Percentiles rank a stretch among this genome's conserved stretches.
Conservation (phyloP, 2,329 filamentous ascomycete genomes). For the Aspergillus niger region DNA sequence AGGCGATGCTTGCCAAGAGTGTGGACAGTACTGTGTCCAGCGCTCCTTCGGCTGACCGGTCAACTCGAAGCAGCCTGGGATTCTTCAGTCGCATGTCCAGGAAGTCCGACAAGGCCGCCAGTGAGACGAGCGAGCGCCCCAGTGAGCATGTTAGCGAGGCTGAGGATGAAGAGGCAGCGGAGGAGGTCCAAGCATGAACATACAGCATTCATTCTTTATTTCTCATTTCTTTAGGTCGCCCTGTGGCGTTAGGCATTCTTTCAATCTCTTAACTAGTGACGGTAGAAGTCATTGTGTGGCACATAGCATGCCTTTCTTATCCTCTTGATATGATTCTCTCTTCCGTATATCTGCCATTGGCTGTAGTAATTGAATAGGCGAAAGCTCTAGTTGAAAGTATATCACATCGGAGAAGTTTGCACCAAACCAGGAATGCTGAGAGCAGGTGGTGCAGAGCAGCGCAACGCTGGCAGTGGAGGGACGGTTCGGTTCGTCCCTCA, state of each 20-base stretch:
- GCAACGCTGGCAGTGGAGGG: neutral
- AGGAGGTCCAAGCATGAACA: conserved; percentile 29
- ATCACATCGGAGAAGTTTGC: neutral
- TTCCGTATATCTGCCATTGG: neutral
- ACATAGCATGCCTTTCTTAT: neutral
- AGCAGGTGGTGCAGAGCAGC: neutral
- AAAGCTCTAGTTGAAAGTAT: neutral
- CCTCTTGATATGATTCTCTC: neutral
- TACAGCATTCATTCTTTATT: neutral
- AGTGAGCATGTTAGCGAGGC: conserved; percentile 48
- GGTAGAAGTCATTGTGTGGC: conserved; percentile 2
- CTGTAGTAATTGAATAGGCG: neutral
- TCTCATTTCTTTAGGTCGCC: neutral
- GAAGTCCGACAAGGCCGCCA: conserved; percentile 44
- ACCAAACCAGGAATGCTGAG: neutral
- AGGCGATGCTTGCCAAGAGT: conserved; percentile 47
- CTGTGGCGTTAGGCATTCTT: conserved; percentile 1
- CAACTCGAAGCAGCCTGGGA: conserved; percentile 46
- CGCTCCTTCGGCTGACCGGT: conserved; percentile 46
- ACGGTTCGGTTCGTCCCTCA: conserved; percentile 2
- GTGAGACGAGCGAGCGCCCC: conserved; percentile 47
- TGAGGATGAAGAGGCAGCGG: conserved; percentile 45
- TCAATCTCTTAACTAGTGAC: neutral
- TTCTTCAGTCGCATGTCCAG: conserved; percentile 53
- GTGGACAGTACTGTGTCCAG: conserved; percentile 46